A percentile compares a stretch with the other conserved stretches of the same genome.
Evolutionary conservation across 495 filamentous ascomycete genomes (phyloP).

Genomic region (Xylaria nigripes): DNA sequence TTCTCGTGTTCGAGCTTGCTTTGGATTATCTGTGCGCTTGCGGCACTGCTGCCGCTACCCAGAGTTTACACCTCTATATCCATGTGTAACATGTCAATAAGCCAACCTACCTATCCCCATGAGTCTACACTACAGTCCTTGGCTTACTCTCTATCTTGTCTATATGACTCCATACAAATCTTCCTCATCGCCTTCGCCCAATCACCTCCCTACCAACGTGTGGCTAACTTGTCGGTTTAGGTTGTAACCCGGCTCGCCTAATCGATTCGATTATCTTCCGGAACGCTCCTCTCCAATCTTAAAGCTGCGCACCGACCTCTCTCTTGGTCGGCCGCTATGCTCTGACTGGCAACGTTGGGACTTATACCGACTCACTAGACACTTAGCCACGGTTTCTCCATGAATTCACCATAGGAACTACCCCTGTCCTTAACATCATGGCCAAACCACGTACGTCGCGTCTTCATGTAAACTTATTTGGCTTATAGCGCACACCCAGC

Average conservation of each 20-base stretch:
- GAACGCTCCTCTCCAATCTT: background rate
- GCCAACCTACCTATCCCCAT: background rate
- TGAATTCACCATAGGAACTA: slow-evolving; percentile 5
- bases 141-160: background rate
- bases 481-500: background rate
- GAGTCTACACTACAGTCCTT: too few relatives aligned
- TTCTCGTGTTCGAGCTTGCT: background rate
- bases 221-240: background rate
- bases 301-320: background rate
- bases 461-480: background rate
- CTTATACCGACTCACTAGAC: background rate
- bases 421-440: slow-evolving; percentile 6
- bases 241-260: background rate
- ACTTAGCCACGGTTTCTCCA: background rate
- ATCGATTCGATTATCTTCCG: background rate
- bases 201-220: background rate
- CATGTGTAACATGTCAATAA: background rate
- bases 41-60: background rate
- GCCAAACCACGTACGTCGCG: slow-evolving; percentile 9
- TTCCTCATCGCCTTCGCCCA: background rate
- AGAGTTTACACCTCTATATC: background rate
- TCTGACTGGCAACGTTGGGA: slow-evolving; percentile 11
- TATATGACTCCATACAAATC: background rate
- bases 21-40: background rate
- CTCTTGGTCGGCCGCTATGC: slow-evolving; percentile 14